phyloP scores from a whole-genome alignment of 768 basidiomycete genomes.

The Boletus patriciae region DNA sequence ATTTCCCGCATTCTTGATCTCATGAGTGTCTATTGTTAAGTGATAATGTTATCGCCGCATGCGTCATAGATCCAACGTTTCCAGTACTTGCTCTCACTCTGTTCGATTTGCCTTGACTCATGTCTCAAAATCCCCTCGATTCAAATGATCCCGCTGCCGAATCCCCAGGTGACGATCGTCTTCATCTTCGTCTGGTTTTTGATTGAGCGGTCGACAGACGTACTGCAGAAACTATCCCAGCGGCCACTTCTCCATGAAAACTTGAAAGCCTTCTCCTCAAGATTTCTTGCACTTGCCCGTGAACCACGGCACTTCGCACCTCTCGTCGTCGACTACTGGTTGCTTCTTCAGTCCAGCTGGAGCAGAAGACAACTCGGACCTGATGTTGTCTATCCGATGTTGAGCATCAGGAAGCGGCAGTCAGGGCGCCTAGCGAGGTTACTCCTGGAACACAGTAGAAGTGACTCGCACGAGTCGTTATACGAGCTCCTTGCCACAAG shows the following conservation, averaged over 20 bases:
- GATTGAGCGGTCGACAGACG: background rate
- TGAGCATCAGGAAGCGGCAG: constrained; percentile 3
- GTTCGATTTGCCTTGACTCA: background rate
- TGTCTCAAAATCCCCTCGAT: background rate
- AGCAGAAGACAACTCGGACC: background rate
- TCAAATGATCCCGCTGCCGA: background rate
- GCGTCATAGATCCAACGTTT: too few species aligned
- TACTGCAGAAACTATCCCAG: background rate
- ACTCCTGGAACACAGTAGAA: constrained; percentile 5
- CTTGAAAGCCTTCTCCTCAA: background rate
- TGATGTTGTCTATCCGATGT: constrained; percentile 3
- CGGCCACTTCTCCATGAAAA: background rate
- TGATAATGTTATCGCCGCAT: too few species aligned
- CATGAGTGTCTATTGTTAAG: too few species aligned
- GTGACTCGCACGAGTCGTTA: too few species aligned
- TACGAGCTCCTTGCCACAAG: too few species aligned
- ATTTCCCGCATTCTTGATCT: too few species aligned
- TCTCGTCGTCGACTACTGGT: background rate
- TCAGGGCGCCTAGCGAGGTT: constrained; percentile 2
- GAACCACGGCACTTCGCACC: background rate
- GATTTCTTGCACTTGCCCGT: background rate
- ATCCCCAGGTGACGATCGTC: background rate
- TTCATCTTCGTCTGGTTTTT: background rate
- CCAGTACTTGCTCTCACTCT: too few species aligned
- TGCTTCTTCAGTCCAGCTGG: background rate